A percentile compares a stretch with the other conserved stretches of the same genome.
These are phyloP conservation scores for Pseudofabraea citricarpa DNA, from an alignment of 2,329 filamentous ascomycete species.

Conservation along the genomic window DNA sequence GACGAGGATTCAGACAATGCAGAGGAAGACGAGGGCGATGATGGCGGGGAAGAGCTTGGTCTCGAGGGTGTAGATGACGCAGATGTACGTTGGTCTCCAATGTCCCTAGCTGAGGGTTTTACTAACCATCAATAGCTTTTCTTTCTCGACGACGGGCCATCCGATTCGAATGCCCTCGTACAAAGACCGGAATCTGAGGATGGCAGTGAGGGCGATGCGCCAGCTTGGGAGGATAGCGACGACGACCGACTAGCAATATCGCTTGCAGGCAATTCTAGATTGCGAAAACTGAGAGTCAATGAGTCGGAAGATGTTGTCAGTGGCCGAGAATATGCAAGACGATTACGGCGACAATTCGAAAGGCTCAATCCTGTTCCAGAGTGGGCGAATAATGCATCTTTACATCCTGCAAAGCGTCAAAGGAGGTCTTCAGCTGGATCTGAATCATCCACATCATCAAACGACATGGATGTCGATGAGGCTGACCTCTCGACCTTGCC, in stretches of 20 bases:
- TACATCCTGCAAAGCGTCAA: slow-evolving; percentile 44
- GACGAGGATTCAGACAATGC: slow-evolving; percentile 8
- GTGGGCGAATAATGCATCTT: slow-evolving; percentile 51
- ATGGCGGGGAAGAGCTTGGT: slow-evolving; percentile 42
- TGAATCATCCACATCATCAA: slow-evolving; percentile 31
- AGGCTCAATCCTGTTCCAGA: slow-evolving; percentile 54
- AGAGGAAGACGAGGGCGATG: slow-evolving; percentile 26
- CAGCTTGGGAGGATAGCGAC: slow-evolving; percentile 92
- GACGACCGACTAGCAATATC: slow-evolving; percentile 86
- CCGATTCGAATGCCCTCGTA: slow-evolving; percentile 18
- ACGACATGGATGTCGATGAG: slow-evolving; percentile 46
- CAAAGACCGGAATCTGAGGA: slow-evolving; percentile 19
- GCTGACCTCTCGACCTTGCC: slow-evolving; percentile 67
- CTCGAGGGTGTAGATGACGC: slow-evolving; percentile 69
- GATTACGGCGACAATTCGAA: slow-evolving; percentile 74
- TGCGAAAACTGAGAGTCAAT: slow-evolving; percentile 77
- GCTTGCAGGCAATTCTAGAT: slow-evolving; percentile 65
- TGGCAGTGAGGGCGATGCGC: slow-evolving; percentile 38
- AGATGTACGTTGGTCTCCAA: slow-evolving; percentile 48
- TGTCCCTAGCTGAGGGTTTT: too few species aligned
- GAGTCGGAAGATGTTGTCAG: slow-evolving; percentile 82
- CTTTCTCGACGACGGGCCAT: slow-evolving; percentile 32
- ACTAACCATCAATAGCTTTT: too few species aligned
- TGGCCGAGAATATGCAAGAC: slow-evolving; percentile 77
- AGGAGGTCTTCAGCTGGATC: slow-evolving; percentile 45